A percentile compares a stretch with the other conserved stretches of the same genome.
Evolutionary conservation across 148 eudicot genomes (phyloP).

Genomic region (Heliamphora exappendiculata): DNA sequence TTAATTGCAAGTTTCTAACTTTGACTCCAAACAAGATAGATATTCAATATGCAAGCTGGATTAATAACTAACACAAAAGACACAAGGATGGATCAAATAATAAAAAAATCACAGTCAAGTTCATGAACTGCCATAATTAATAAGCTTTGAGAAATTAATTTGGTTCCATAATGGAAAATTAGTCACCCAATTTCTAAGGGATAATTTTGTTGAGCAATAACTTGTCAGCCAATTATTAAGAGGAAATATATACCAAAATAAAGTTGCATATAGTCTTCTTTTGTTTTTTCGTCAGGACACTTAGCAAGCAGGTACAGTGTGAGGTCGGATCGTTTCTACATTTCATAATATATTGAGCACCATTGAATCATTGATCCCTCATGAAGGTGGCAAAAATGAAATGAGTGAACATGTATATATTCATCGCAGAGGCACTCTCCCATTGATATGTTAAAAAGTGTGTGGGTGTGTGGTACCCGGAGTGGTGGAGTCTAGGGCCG

Average conservation of each 20-base stretch:
- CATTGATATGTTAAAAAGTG: background rate
- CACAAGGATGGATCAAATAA: background rate
- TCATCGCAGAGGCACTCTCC: background rate
- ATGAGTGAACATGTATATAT: background rate
- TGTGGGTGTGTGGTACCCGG: too few relatives aligned
- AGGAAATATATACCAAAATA: background rate
- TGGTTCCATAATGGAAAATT: background rate
- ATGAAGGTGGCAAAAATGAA: background rate
- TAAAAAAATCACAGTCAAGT: background rate
- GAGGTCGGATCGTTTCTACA: background rate
- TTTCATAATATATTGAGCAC: background rate
- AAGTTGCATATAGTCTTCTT: too few relatives aligned
- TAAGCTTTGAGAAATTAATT: background rate
- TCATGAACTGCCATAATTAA: background rate
- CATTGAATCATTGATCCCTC: background rate
- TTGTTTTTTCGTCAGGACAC: background rate
- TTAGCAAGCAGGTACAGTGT: background rate
- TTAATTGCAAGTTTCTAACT: slow-evolving; percentile 16
- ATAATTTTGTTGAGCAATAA: background rate
- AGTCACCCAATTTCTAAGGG: background rate
- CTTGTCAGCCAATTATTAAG: too few relatives aligned
- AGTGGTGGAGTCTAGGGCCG: too few relatives aligned
- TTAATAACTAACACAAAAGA: background rate
- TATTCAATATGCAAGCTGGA: background rate
- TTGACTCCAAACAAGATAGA: background rate